Base-by-base conservation (phyloP, 1,284 basidiomycete species). In the Cryptococcus maquisensis region DNA sequence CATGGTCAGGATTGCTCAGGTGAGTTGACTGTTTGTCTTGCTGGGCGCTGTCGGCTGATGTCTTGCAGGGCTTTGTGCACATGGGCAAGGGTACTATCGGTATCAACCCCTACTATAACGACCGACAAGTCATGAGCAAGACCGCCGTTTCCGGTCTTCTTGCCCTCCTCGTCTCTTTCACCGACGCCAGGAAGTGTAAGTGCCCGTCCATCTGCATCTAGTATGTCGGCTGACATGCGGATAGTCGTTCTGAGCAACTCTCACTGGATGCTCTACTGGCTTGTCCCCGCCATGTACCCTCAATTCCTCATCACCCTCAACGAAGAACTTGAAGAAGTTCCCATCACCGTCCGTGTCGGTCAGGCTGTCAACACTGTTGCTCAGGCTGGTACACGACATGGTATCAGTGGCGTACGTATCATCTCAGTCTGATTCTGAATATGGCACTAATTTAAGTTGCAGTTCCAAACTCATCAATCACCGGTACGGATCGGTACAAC, bases 31-130 rank as follows among this genome's bases (percentile, higher is more conserved):
- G 35, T 23, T 7, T 8, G 16, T 48, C 10, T 15, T 23, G 18
- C 10, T 45, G 9, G 20, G 3, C 41, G 24, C 24, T 16, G 18
- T 4, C 48, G 13, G 44, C 20, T 32, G 12, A 36, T 15, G 20
- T 28, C 37, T 51, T 24, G 13, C 49, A 75, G 76, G 96, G 96
- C 21, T 77, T 98, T 59, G 88, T 98, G 15, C 91, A 98, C 75
- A 95, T 98, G 94, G 96, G 96, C 77, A 99, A 98, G 79, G 96
- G 96, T 38, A 97, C 93, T 9, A 88, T 99, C 68, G 90, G 91
- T n/a, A 81, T 99, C 69, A 97, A 95, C 73, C 95, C 96, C 2
- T 98, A 95, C 85, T 98, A 92, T 82, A 84, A 84, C 28, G 95
- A 98, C 75, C 84, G 95, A 45, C 85, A 82, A 56, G 86, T 96